Evolutionary conservation across 2,329 filamentous ascomycete genomes (phyloP), one percentile per base, ranked within the genome.

Genomic region (Fusarium heterosporum): DNA sequence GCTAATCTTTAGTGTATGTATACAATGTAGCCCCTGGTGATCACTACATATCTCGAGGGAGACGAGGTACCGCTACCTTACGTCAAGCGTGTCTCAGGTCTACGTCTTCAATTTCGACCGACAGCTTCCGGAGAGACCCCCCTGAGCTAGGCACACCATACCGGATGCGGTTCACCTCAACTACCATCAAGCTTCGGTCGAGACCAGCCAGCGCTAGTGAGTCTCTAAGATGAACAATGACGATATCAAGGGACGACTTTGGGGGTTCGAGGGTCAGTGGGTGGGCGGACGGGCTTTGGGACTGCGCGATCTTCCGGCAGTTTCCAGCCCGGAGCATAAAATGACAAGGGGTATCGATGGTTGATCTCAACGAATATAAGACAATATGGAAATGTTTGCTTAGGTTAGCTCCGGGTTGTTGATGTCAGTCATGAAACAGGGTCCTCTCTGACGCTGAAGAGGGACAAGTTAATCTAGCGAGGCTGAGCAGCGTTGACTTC

Each of bases 201-300:
- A 55, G 53, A 53, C 43, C 60, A 66, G 60, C 55, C 47, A 46
- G 36, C 57, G 60, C 71, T 73, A 73, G 64, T 59, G 49, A 50
- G 50, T 52, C 55, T 65, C 71, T 72, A 69, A 69, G 57, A 60
- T 61, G 57, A 72, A 58, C 46, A 48, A 73, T 73, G 71, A 73
- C 71, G 71, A 61, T 73, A 70, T 73, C 55, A 60, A 69, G 58
- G 67, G 51, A 56, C 46, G 32, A 46, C 55, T 59, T 61, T 58
- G 61, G 61, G 36, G 39, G 53, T 43, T 49, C 26, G 45, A 56
- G 54, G 39, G 52, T 40, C 42, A 62, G 45, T 55, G 55, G 41
- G 60, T 58, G 50, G 34, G 50, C 17, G 57, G 62, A 48, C 39
- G 50, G 60, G 38, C 30, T 53, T 45, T 61, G 41, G 30, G 34